Conservation (phyloP, 1,284 basidiomycete species). For the Lentinula novae-zelandiae region DNA sequence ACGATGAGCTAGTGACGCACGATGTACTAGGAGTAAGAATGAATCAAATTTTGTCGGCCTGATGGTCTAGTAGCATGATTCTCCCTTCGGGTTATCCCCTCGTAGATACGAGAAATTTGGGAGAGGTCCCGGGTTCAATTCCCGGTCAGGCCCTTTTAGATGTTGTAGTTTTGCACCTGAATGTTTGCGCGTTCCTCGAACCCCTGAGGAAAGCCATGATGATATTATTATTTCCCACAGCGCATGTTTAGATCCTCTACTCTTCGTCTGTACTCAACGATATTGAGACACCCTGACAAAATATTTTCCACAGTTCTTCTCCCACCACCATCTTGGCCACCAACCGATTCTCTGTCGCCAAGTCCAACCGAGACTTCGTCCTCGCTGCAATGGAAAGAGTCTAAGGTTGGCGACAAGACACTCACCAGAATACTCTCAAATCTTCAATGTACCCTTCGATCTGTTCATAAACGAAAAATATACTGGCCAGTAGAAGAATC, state of each 20-base stretch:
- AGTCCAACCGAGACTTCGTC: background rate
- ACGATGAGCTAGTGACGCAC: too few relatives aligned
- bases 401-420: background rate
- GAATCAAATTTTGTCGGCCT: background rate
- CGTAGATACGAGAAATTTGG: background rate
- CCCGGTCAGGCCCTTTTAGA: constrained; percentile 8
- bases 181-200: too few relatives aligned
- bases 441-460: background rate
- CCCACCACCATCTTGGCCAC: background rate
- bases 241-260: background rate
- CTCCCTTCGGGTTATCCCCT: constrained; percentile 7
- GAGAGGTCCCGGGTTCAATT: constrained; percentile 14
- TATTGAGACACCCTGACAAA: background rate
- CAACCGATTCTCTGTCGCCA: background rate
- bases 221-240: too few relatives aligned
- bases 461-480: background rate
- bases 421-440: background rate
- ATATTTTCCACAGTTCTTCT: background rate
- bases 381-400: background rate
- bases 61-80: constrained; percentile 15
- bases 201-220: too few relatives aligned
- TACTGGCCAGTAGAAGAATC: background rate
- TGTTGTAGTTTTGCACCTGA: too few relatives aligned
- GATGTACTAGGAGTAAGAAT: too few relatives aligned
- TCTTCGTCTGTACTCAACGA: background rate